A percentile compares a stretch with the other conserved stretches of the same genome.
These are phyloP conservation scores for Hamamelis virginiana DNA, from an alignment of 164 flowering plant genomes.

Conservation along the genomic window DNA sequence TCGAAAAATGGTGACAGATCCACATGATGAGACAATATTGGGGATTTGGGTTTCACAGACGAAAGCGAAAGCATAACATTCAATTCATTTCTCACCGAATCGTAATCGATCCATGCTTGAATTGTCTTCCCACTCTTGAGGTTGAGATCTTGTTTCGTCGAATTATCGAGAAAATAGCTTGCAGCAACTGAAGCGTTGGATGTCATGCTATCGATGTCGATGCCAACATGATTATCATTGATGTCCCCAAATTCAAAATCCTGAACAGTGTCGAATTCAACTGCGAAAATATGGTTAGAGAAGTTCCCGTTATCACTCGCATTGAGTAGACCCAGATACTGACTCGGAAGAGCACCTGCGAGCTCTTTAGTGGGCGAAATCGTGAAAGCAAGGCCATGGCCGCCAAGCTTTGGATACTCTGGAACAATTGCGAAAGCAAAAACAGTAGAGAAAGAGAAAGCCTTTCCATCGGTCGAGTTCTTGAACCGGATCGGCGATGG, in stretches of 20 bases:
- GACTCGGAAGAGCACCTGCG: constrained; percentile 43
- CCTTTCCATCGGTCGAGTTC: constrained; percentile 27
- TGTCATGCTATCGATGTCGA: constrained; percentile 52
- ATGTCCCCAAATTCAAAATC: constrained; percentile 58
- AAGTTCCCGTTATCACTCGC: constrained; percentile 30
- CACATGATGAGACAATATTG: constrained; percentile 36
- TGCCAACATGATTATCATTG: constrained; percentile 72
- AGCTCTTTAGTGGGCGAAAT: constrained; percentile 39
- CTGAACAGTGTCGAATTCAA: constrained; percentile 63
- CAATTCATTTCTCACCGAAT: constrained; percentile 26
- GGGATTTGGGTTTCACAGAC: constrained; percentile 34
- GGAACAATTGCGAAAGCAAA: constrained; percentile 67
- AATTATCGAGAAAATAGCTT: constrained; percentile 24
- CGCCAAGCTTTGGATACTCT: constrained; percentile 43
- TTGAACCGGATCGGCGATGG: constrained; percentile 47
- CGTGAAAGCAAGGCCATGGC: constrained; percentile 71
- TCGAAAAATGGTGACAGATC: constrained; percentile 50
- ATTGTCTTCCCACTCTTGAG: constrained; percentile 46
- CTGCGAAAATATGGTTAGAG: constrained; percentile 57
- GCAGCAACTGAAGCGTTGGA: constrained; percentile 53
- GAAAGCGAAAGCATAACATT: constrained; percentile 45
- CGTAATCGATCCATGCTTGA: constrained; percentile 74
- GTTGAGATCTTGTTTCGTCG: constrained; percentile 14
- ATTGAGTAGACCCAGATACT: constrained; percentile 62
- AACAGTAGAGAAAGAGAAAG: constrained; percentile 58